These are phyloP conservation scores for Kwoniella sp. DNA, from an alignment of 768 basidiomycete genomes.

Conservation along the genomic window DNA sequence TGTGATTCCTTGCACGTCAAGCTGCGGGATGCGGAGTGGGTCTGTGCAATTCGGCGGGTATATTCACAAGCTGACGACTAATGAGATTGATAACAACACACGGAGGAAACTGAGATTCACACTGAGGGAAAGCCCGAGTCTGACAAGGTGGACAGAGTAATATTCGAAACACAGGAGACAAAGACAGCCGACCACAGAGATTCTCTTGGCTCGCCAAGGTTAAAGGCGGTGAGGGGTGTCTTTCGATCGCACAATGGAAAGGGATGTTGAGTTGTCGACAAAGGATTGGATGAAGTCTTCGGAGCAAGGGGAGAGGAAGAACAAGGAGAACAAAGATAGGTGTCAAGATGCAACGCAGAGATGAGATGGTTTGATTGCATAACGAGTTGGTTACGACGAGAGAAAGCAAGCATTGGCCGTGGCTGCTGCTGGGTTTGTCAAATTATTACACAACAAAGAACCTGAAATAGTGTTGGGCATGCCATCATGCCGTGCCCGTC, in stretches of 20 bases:
- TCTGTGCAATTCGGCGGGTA: not conserved
- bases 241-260: not conserved
- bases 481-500: not conserved
- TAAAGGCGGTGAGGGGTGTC: conserved; percentile 1
- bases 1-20: not conserved
- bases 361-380: not conserved
- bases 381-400: not conserved
- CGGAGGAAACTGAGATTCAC: not conserved
- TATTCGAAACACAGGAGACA: not conserved
- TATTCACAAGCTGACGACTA: not conserved
- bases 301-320: not conserved
- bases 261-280: not conserved
- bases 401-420: too few species aligned
- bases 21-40: not conserved
- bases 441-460: not conserved
- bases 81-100: not conserved
- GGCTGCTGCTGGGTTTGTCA: not conserved
- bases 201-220: not conserved
- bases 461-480: not conserved
- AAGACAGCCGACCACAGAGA: not conserved
- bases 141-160: not conserved
- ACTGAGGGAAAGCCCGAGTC: not conserved
- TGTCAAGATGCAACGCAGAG: not conserved
- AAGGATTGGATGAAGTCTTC: not conserved
- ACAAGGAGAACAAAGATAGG: not conserved